Evolutionary conservation across 768 basidiomycete genomes (phyloP), one percentile per base, ranked within the genome.

Genomic region (Podaxis pistillaris): DNA sequence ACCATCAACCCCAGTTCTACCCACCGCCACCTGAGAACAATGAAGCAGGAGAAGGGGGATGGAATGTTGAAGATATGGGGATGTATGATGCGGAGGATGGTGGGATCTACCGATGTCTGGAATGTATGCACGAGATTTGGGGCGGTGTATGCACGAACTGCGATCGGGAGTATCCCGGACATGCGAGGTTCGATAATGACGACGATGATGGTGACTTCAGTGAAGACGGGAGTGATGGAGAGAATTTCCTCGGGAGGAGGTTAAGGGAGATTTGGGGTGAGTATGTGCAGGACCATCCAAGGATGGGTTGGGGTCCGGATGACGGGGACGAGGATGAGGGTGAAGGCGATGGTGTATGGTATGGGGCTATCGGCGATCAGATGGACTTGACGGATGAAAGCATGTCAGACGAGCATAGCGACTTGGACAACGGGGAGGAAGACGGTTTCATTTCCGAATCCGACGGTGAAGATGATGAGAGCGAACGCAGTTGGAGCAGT

Each of bases 91-190:
- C 76, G 8, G 90, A 91, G 65, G 91, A 93, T 63, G 89, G 87
- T 11, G 88, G 86, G 0, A 79, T 93, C n/a, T 88, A 85, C 68
- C 82, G 91, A 17, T 94, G 92, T 70, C 68, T 85, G 15, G 86
- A 87, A 47, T 93, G 91, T 65, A 81, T 86, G 79, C 86, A 93
- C 68, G 92, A 94, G 74, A 89, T 94, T 64, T 85, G 81, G 83
- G 85, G 79, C 63, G 89, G 88, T 1, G 70, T 79, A 22, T 94
- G 92, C 68, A 80, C 85, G 3, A 68, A 69, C 11, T 93, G 92
- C 66, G 77, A 81, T 30, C 80, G 89, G 37, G 72, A 71, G 19
- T 91, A 91, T 67, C 77, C 76, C 2, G 88, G 84, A 1, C 88
- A 89, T 53, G 72, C 68, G 12, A 69, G 69, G 4, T 75, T 68